phyloP scores from a whole-genome alignment of 805 yeast species.

The Spathaspora arborariae region DNA sequence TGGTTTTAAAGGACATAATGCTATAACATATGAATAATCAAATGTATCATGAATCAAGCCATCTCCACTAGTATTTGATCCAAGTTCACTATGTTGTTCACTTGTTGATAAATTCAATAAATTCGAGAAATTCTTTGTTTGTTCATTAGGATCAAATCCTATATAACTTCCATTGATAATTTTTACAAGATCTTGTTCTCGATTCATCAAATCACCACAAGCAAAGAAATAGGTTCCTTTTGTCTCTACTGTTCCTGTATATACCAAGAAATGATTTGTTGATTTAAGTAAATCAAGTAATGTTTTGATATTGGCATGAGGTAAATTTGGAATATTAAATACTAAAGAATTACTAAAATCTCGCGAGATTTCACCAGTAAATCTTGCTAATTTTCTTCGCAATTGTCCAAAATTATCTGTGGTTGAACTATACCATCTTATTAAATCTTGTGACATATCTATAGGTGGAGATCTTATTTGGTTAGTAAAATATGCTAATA shows the following conservation, averaged over 20 bases:
- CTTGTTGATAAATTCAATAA: conserved; percentile 15
- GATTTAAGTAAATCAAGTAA: conserved; percentile 58
- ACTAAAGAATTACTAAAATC: conserved; percentile 72
- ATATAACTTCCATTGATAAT: conserved; percentile 38
- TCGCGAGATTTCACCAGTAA: conserved; percentile 61
- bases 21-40: conserved; percentile 58
- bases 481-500: conserved; percentile 65
- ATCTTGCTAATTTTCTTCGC: conserved; percentile 79
- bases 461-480: conserved; percentile 62
- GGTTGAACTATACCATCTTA: conserved; percentile 64
- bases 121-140: conserved; percentile 20
- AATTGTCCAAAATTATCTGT: conserved; percentile 70
- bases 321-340: conserved; percentile 47
- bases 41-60: conserved; percentile 10
- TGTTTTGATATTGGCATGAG: conserved; percentile 44
- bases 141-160: conserved; percentile 31
- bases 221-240: conserved; percentile 81
- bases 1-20: conserved; percentile 77
- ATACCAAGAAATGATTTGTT: conserved; percentile 71
- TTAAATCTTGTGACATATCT: conserved; percentile 33
- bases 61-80: neutral
- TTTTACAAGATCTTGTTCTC: conserved; percentile 34
- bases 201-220: conserved; percentile 49
- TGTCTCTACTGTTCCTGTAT: conserved; percentile 66
- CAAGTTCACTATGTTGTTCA: conserved; percentile 6